Conservation (phyloP, 441 rosid species). For the Mallotus japonicus region DNA sequence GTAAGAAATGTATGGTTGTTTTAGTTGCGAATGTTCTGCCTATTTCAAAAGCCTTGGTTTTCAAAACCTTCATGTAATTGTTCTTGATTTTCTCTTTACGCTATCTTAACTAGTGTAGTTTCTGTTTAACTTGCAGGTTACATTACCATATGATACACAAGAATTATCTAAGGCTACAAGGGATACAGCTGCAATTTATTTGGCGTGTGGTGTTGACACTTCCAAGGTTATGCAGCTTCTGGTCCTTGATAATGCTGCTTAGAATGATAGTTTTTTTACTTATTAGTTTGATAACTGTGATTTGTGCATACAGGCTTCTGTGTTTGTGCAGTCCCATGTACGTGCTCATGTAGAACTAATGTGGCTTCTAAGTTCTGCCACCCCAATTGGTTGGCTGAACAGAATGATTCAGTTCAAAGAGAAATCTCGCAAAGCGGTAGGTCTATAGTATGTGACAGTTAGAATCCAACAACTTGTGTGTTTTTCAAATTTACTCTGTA, state of each 20-base stretch:
- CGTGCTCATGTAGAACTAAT: constrained; percentile 77
- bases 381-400: constrained; percentile 88
- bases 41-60: neutral
- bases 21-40: neutral
- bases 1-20: neutral
- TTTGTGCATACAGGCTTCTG: constrained; percentile 67
- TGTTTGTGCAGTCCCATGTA: constrained; percentile 87
- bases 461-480: neutral
- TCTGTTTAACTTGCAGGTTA: constrained; percentile 44
- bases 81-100: neutral
- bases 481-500: constrained; percentile 11
- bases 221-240: constrained; percentile 50
- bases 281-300: constrained; percentile 13
- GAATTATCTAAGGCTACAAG: constrained; percentile 71
- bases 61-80: neutral
- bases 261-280: neutral
- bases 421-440: constrained; percentile 83
- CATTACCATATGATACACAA: constrained; percentile 69
- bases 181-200: constrained; percentile 82
- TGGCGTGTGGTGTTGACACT: constrained; percentile 87
- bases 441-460: constrained; percentile 30
- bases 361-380: constrained; percentile 77
- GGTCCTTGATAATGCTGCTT: constrained; percentile 20
- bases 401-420: constrained; percentile 94
- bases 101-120: neutral